Conservation (phyloP, 2,329 filamentous ascomycete genomes). For the Venturia oleaginea region DNA sequence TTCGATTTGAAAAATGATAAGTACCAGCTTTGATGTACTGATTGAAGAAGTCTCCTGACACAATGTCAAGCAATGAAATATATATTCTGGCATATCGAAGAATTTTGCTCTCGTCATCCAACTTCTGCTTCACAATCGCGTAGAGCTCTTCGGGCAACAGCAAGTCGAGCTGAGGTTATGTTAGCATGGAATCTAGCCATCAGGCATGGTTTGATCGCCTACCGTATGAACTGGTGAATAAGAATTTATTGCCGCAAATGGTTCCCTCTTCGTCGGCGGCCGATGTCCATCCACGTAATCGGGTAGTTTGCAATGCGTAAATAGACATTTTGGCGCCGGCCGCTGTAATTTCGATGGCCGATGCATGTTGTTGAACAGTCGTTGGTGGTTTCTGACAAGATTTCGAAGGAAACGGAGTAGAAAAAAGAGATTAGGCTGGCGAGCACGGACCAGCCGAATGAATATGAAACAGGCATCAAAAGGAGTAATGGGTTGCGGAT, state of each 20-base stretch:
- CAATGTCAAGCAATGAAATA: slow-evolving; percentile 62
- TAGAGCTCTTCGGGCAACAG: slow-evolving; percentile 60
- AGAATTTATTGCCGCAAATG: slow-evolving; percentile 59
- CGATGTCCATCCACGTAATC: slow-evolving; percentile 62
- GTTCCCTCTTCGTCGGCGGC: slow-evolving; percentile 62
- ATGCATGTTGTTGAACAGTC: neutral
- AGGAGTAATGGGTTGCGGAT: no score
- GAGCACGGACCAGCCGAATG: neutral
- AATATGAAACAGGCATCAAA: neutral
- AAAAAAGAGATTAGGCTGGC: neutral
- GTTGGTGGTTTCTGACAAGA: neutral
- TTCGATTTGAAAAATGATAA: neutral
- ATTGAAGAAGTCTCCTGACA: slow-evolving; percentile 71
- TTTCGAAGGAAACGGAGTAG: no score
- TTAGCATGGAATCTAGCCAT: neutral
- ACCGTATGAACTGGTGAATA: slow-evolving; percentile 64
- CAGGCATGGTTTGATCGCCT: slow-evolving; percentile 15
- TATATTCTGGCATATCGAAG: slow-evolving; percentile 57
- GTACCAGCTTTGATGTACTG: slow-evolving; percentile 72
- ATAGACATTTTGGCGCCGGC: slow-evolving; percentile 54
- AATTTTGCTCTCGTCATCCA: slow-evolving; percentile 35
- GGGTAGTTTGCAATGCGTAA: slow-evolving; percentile 58
- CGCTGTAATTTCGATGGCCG: neutral
- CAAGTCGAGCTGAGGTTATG: slow-evolving; percentile 49
- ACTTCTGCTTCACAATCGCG: slow-evolving; percentile 43